Base-by-base conservation (phyloP, 176 grass and related monocot genomes). In the Puccinellia tenuiflora region DNA sequence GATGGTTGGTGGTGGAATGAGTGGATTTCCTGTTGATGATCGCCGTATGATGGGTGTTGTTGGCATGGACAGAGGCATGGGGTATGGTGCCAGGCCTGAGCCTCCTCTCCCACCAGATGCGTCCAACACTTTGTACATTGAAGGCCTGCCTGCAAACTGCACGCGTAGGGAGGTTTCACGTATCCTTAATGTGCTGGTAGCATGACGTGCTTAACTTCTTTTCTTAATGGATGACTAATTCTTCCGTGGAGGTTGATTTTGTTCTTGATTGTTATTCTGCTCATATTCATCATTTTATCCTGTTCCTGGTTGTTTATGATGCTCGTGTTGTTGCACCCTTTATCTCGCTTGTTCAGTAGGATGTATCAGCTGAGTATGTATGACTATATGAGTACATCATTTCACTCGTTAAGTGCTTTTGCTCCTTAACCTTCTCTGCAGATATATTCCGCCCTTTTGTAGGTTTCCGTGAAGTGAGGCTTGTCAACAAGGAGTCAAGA, bases 401-500 rank as follows among this genome's bases (percentile, higher is more conserved):
- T 3, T 68, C 13, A 38, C 40, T 12, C 3, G 25, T 10, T 28
- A 48, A 26, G 24, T 56, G 30, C 68, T 54, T 86, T 75, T 83
- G 72, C 30, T 87, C 90, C 94, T 82, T 90, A 76, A 88, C 83
- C 30, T 47, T 79, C 76, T 82, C 80, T 68, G 70, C 74, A 99
- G 97, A 99, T 78, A 96, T 99, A 83, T 99, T 99, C 61, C 97
- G 97, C 78, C 97, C 97, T 82, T 99, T 99, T 92, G 97, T 99
- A 77, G 97, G 97, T 75, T 99, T 96, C n/a, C 93, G 84, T 80
- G 97, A 99, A 86, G 97, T 99, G 47, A 91, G 97, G 76, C 93
- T 99, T 86, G 93, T 99, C 78, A 99, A 96, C 83, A 99, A 99
- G 81, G 97, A 99, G 86, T 91, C 93, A 24, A 92, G 90, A 95